Evolutionary conservation across 805 yeast genomes (phyloP).

Genomic region (Candida germanica): DNA sequence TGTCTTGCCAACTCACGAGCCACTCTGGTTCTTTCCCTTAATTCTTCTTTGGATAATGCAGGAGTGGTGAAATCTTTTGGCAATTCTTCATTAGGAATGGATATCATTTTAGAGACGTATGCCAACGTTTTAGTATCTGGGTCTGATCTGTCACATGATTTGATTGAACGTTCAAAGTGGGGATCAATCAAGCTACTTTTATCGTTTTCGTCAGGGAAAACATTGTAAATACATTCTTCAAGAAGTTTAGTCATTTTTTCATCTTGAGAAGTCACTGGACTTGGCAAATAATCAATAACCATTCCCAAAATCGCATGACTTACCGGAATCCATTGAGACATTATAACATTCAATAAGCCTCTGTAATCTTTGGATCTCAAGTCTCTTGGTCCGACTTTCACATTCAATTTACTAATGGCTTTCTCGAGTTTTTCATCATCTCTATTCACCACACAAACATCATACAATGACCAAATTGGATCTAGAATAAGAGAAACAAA

Average conservation of each 20-base stretch:
- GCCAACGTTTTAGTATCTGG: conserved; percentile 51
- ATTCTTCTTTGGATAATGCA: conserved; percentile 49
- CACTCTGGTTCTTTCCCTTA: conserved; percentile 56
- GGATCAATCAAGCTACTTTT: conserved; percentile 43
- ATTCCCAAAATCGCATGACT: conserved; percentile 81
- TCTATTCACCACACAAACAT: conserved; percentile 59
- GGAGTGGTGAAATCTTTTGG: conserved; percentile 50
- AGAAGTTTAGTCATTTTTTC: conserved; percentile 68
- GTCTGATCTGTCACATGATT: conserved; percentile 62
- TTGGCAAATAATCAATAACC: conserved; percentile 81
- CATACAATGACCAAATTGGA: conserved; percentile 89
- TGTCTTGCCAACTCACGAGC: conserved; percentile 67
- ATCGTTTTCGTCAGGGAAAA: conserved; percentile 40
- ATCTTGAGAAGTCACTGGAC: conserved; percentile 74
- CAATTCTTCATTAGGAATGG: conserved; percentile 77
- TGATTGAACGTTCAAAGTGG: conserved; percentile 53
- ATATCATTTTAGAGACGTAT: conserved; percentile 84
- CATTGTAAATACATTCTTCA: conserved; percentile 37
- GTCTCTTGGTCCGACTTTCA: conserved; percentile 72
- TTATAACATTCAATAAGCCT: conserved; percentile 56
- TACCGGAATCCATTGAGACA: conserved; percentile 94
- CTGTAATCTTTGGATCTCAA: conserved; percentile 74
- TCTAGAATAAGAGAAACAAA: conserved; percentile 87
- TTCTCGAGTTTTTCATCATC: conserved; percentile 71
- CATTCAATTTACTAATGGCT: conserved; percentile 65